phyloP scores from a whole-genome alignment of 2,329 filamentous ascomycete genomes.

The Ophiostoma tasmaniense region DNA sequence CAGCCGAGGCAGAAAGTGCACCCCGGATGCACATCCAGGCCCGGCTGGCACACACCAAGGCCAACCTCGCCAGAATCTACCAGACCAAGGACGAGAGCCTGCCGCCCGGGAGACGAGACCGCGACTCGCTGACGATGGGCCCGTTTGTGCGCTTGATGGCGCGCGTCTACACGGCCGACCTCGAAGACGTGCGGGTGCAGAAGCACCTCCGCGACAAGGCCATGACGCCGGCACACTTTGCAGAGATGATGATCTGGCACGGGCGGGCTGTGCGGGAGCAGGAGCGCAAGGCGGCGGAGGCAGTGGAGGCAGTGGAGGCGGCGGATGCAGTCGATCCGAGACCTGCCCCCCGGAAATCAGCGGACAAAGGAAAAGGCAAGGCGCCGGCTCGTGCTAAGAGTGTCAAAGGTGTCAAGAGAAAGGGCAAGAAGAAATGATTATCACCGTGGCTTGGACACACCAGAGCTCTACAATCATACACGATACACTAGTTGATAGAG shows the following conservation, averaged over 20 bases:
- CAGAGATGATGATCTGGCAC: constrained; percentile 4
- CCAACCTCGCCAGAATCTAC: neutral
- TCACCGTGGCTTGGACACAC: no score
- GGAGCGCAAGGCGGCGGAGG: neutral
- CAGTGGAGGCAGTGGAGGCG: no score
- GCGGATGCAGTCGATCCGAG: neutral
- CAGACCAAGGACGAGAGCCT: neutral
- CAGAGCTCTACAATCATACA: no score
- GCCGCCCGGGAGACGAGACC: neutral
- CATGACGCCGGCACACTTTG: neutral
- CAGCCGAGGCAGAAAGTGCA: no score
- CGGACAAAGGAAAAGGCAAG: no score
- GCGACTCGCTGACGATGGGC: neutral
- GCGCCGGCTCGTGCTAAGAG: no score
- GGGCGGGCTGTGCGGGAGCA: neutral
- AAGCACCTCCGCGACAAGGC: neutral
- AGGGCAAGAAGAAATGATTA: neutral
- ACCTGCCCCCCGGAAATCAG: no score
- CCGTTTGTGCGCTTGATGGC: constrained; percentile 8
- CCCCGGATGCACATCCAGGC: neutral
- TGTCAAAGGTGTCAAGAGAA: no score
- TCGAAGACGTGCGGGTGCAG: constrained; percentile 4
- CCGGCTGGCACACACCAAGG: neutral
- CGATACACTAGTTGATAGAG: no score
- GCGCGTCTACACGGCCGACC: neutral